phyloP scores from a whole-genome alignment of 306 rosid species.

The Urtica urens region DNA sequence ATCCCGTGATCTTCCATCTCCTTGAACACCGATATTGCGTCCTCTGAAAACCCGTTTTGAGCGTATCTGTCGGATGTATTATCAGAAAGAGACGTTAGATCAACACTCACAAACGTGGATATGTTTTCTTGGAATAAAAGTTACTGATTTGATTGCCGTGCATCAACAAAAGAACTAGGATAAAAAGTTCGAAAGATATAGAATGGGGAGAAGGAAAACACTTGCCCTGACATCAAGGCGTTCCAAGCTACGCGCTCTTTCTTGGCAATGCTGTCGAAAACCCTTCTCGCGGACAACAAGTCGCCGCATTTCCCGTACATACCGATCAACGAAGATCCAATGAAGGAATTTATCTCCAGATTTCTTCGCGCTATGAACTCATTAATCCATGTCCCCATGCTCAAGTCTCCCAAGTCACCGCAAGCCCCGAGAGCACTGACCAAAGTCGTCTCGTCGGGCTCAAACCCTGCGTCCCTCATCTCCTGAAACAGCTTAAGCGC shows the following conservation, averaged over 20 bases:
- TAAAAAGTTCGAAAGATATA: too few relatives aligned
- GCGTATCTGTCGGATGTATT: conserved; percentile 60
- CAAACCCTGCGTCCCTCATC: conserved; percentile 49
- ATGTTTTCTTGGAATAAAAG: too few relatives aligned
- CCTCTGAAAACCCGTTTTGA: conserved; percentile 82
- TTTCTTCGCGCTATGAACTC: conserved; percentile 38
- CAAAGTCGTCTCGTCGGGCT: conserved; percentile 64
- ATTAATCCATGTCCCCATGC: conserved; percentile 69
- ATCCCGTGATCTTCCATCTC: conserved; percentile 43
- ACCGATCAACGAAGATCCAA: conserved; percentile 76
- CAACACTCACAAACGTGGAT: too few relatives aligned
- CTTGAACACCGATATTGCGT: conserved; percentile 55
- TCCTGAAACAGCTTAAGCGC: conserved; percentile 52
- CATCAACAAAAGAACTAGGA: too few relatives aligned
- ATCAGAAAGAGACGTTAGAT: neutral
- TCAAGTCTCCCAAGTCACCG: conserved; percentile 64
- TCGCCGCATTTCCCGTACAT: conserved; percentile 79
- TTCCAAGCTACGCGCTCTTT: conserved; percentile 78
- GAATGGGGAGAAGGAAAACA: too few relatives aligned
- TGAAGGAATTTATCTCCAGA: conserved; percentile 40
- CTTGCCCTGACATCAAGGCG: conserved; percentile 80
- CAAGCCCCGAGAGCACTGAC: conserved; percentile 77
- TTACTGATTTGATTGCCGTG: too few relatives aligned
- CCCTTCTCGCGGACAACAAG: conserved; percentile 53
- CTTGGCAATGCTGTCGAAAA: conserved; percentile 44